Base-by-base conservation (phyloP, 2,329 filamentous ascomycete species). In the Paraconiothyrium sp. region DNA sequence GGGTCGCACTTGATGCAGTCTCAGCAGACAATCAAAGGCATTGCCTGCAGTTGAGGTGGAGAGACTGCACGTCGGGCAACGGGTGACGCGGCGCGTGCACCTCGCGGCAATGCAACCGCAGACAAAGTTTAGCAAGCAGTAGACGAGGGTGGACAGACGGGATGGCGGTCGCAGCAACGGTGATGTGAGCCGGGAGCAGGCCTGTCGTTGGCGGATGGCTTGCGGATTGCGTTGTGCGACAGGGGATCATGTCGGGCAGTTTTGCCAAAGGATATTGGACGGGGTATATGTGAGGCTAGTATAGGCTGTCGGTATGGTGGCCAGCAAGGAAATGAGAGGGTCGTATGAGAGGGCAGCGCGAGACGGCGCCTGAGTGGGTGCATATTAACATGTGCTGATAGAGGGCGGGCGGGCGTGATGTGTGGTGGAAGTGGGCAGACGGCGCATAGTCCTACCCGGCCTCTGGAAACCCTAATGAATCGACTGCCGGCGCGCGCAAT, bases 1-100 rank as follows among this genome's bases (percentile, higher is more conserved):
- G 65, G 82, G 81, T 32, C 76, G 71, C 60, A 70, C 66, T 58
- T 78, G 67, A 74, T 55, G 54, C 59, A 39, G 47, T 8, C 22
- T 54, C 22, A 32, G 22, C 16, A 54, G 43, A 48, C 54, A 27
- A 9, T 57, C 59, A 47, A 20, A 22, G 59, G 65, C 59, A 55
- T 37, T 58, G 64, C 61, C 20, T 20, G 20, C 20, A 30, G 20
- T 59, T 51, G 51, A 59, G 55, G 57, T 54, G 59, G 57, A 58
- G 54, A 63, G 24, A 59, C 52, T 54, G 44, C 52, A 59, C 54
- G 66, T 54, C 65, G 62, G 58, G 63, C 35, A 64, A 58, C 61
- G 57, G 59, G 37, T 52, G 32, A 43, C 50, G 16, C 24, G 47
- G 35, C 30, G 54, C 47, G 39, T 51, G 39, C 20, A 49, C 27